These are phyloP conservation scores for Fusarium sp. DNA, from an alignment of 2,329 filamentous ascomycete species.

Conservation along the genomic window DNA sequence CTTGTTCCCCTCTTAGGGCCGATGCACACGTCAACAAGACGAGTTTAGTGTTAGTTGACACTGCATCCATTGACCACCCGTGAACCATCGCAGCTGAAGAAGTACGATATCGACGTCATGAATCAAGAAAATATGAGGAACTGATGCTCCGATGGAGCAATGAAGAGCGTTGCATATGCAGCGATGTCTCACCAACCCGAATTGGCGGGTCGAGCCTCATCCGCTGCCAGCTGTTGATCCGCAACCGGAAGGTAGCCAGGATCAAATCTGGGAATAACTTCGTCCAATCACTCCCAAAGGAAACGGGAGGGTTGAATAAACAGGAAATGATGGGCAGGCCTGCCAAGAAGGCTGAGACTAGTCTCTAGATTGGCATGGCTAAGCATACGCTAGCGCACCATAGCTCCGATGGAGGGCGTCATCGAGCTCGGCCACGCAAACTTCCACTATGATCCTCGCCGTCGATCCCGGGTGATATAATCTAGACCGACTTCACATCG, in stretches of 20 bases:
- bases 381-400: conserved; percentile 26
- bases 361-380: conserved; percentile 8
- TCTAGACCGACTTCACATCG: conserved; percentile 1
- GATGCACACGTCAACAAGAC: conserved; percentile 18
- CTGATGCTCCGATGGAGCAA: conserved; percentile 9
- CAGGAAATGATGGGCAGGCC: conserved; percentile 27
- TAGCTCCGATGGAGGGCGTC: conserved; percentile 29
- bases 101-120: conserved; percentile 28
- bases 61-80: neutral
- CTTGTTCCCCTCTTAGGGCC: conserved; percentile 16
- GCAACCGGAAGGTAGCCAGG: conserved; percentile 20
- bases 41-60: neutral
- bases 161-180: neutral
- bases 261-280: conserved; percentile 18
- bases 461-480: conserved; percentile 29
- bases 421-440: conserved; percentile 32
- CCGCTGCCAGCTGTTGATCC: conserved; percentile 5
- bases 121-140: conserved; percentile 1
- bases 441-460: conserved; percentile 32
- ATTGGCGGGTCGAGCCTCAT: conserved; percentile 28
- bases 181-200: conserved; percentile 21
- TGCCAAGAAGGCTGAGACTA: conserved; percentile 32
- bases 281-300: conserved; percentile 20
- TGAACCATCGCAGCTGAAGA: conserved; percentile 28
- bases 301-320: conserved; percentile 3